phyloP scores from a whole-genome alignment of 805 yeast genomes.

The Kurtzmaniella cleridarum region DNA sequence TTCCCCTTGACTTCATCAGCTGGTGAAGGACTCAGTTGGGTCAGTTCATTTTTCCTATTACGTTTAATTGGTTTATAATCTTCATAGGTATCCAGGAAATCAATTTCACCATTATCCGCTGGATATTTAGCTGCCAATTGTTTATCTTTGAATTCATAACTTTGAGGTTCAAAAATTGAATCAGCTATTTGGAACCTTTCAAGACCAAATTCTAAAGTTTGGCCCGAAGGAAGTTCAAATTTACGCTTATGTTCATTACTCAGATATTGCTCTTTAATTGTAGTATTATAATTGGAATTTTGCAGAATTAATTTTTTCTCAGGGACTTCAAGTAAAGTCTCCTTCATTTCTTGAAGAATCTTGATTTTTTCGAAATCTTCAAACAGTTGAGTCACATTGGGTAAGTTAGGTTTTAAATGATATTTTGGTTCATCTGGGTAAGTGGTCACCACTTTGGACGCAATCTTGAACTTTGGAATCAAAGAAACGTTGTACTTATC shows the following conservation, averaged over 20 bases:
- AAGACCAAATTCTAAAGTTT: constrained; percentile 51
- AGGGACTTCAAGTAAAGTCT: constrained; percentile 55
- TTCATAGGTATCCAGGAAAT: constrained; percentile 42
- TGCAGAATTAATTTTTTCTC: constrained; percentile 25
- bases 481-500: constrained; percentile 10
- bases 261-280: constrained; percentile 21
- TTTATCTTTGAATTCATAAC: constrained; percentile 28
- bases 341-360: constrained; percentile 70
- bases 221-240: constrained; percentile 77
- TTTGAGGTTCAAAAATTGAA: constrained; percentile 61
- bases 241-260: constrained; percentile 33
- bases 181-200: constrained; percentile 66
- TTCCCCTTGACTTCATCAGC: constrained; percentile 1
- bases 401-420: constrained; percentile 15
- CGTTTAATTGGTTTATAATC: constrained; percentile 75
- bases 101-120: constrained; percentile 47
- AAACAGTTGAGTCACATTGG: constrained; percentile 42
- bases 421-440: constrained; percentile 25
- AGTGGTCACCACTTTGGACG: constrained; percentile 34
- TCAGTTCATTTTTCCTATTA: constrained; percentile 39
- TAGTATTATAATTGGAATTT: constrained; percentile 15
- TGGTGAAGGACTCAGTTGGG: constrained; percentile 24
- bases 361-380: constrained; percentile 52
- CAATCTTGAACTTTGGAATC: constrained; percentile 45
- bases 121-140: constrained; percentile 22